These are phyloP conservation scores for Cucurbita pepo DNA, from an alignment of 306 rosid species.

Conservation along the genomic window DNA sequence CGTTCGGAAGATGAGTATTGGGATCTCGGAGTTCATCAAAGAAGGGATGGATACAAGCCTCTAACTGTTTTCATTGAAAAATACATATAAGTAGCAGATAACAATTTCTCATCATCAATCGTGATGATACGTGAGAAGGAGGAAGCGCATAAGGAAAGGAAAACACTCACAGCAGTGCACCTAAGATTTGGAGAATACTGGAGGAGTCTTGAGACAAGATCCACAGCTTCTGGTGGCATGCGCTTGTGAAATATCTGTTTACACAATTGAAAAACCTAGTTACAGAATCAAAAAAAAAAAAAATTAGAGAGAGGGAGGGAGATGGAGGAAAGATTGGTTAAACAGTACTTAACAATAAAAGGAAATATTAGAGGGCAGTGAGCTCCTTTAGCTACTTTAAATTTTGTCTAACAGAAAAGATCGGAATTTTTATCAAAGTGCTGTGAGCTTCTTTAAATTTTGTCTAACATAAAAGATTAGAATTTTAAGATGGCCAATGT, in stretches of 20 bases:
- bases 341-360: too few relatives aligned
- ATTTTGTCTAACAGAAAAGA: too few relatives aligned
- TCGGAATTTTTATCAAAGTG: too few relatives aligned
- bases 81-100: background rate
- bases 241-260: conserved; percentile 67
- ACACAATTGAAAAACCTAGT: too few relatives aligned
- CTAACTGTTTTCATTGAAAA: conserved; percentile 21
- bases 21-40: conserved; percentile 57
- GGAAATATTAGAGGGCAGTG: too few relatives aligned
- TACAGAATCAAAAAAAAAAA: too few relatives aligned
- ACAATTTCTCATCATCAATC: background rate
- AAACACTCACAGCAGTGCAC: conserved; percentile 41
- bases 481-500: too few relatives aligned
- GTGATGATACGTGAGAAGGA: background rate
- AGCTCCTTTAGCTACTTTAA: too few relatives aligned
- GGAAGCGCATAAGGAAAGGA: background rate
- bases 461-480: too few relatives aligned
- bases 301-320: too few relatives aligned
- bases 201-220: conserved; percentile 58
- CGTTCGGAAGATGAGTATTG: conserved; percentile 41
- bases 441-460: too few relatives aligned
- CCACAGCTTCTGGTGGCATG: conserved; percentile 51
- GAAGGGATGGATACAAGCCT: conserved; percentile 46
- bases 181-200: conserved; percentile 59
- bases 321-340: too few relatives aligned